Conservation (phyloP, 1,284 basidiomycete genomes). For the Ganoderma lingzhi region DNA sequence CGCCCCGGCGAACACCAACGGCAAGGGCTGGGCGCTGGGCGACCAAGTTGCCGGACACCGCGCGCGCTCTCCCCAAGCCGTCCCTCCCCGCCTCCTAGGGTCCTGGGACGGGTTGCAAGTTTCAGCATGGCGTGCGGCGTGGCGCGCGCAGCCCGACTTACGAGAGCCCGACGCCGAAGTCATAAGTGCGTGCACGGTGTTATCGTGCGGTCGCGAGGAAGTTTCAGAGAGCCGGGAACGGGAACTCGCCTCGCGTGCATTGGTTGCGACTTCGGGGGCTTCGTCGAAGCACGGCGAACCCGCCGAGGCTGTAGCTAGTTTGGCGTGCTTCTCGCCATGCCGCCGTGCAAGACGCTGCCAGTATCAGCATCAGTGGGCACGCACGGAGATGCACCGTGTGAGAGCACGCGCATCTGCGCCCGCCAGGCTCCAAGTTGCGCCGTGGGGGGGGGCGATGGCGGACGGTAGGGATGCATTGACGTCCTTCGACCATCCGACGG, state of each 20-base stretch:
- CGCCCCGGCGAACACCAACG: background rate
- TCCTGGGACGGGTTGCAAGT: too few relatives aligned
- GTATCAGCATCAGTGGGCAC: background rate
- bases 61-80: too few relatives aligned
- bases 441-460: background rate
- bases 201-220: background rate
- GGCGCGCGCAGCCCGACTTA: background rate
- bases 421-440: too few relatives aligned
- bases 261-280: background rate
- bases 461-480: background rate
- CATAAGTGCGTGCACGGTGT: too few relatives aligned
- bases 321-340: constrained; percentile 6
- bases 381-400: constrained; percentile 5
- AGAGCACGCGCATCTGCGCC: background rate
- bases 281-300: constrained; percentile 6
- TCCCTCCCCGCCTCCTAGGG: background rate
- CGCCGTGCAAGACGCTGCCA: background rate
- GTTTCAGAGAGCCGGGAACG: background rate
- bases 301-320: constrained; percentile 8
- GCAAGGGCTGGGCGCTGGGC: background rate
- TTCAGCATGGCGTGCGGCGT: too few relatives aligned
- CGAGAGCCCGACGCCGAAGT: too few relatives aligned
- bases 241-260: background rate
- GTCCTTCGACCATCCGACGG: background rate
- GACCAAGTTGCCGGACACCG: background rate